Base-by-base conservation (phyloP, 257 asterid species). In the Paraleonurus japonicus region DNA sequence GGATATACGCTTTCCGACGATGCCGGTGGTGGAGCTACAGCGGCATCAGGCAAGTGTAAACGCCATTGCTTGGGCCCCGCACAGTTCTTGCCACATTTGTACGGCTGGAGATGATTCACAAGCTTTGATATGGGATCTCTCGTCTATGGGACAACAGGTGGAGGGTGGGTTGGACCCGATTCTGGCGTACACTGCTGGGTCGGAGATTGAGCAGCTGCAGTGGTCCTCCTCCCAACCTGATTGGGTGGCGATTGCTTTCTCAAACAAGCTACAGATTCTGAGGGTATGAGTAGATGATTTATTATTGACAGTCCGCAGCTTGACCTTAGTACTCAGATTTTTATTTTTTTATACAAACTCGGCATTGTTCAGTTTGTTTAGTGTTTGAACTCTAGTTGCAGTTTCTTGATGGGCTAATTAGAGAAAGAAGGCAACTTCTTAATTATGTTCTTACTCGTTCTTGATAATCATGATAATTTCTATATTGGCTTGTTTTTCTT, bases 11-110 rank as follows among this genome's bases (percentile, higher is more conserved):
- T 91, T 84, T 58, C 98, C 98, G 1, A 91, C 99, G 1, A 69
- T 88, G 65, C 99, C 96, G 0, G 96, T 94, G 69, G 98, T 92
- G 74, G 99, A 94, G 85, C 76, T 94, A 75, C 96, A 91, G 88
- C 81, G 99, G 74, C 99, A 94, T 74, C 99, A 94, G 85, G 92
- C 96, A 0, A 80, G 97, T n/a, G 98, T 94, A 67, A 94, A 89
- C 32, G 98, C 97, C 17, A 83, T 91, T 51, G 99, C 97, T 0
- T 91, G 99, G 99, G 99, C 99, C 6, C 98, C 98, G 10, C 99
- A 94, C 61, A 94, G 97, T 65, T 89, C 96, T 15, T 94, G 99
- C 85, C 99, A 94, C 79, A 94, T 94, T 71, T 94, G 97, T 80
- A 94, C 99, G 11, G 97, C 97, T 0, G 99, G 97, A 61, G 99